A percentile compares a stretch with the other conserved stretches of the same genome.
Evolutionary conservation across 2,329 filamentous ascomycete species (phyloP).

Genomic region (Pseudocercospora musae): DNA sequence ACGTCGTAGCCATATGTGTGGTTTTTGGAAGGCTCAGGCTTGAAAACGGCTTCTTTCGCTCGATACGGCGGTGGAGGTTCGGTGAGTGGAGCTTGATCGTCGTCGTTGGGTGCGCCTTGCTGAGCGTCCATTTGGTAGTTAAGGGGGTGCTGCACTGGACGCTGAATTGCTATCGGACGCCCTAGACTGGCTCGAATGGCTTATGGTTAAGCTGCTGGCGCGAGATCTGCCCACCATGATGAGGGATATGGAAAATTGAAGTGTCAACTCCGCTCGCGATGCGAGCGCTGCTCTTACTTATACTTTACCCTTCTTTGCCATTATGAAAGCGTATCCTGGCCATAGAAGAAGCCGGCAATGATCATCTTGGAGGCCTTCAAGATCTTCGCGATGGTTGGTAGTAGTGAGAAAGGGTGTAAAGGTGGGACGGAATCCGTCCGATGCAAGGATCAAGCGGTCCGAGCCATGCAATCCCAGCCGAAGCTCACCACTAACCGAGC

Average conservation of each 20-base stretch:
- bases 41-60: background rate
- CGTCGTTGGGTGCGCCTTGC: background rate
- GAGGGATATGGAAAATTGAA: background rate
- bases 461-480: too few relatives aligned
- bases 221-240: background rate
- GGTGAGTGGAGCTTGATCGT: background rate
- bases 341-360: background rate
- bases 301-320: background rate
- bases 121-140: background rate
- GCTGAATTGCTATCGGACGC: background rate
- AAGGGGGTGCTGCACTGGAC: background rate
- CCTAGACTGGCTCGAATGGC: too few relatives aligned
- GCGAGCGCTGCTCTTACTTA: background rate
- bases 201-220: background rate
- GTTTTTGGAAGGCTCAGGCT: background rate
- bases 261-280: too few relatives aligned
- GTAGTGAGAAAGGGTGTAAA: too few relatives aligned
- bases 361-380: background rate
- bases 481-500: background rate
- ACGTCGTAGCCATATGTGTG: background rate
- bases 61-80: background rate
- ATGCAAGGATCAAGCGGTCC: too few relatives aligned
- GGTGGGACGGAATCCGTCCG: too few relatives aligned
- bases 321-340: background rate
- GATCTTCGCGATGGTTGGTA: background rate